Evolutionary conservation across 148 eudicot genomes (phyloP).

Genomic region (Cornus florida): DNA sequence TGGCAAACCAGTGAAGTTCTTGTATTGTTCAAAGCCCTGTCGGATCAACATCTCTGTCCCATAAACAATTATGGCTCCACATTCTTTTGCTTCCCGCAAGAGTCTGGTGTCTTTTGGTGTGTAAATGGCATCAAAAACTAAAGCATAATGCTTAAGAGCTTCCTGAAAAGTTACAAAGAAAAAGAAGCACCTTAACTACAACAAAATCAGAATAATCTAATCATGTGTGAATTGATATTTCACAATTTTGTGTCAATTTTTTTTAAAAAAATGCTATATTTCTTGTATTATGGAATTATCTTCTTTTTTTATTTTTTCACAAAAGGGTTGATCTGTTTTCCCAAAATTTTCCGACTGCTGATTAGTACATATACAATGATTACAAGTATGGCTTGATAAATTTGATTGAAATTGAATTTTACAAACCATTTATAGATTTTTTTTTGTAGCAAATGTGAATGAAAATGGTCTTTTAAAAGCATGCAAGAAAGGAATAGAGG

Average conservation of each 20-base stretch:
- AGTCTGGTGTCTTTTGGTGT: constrained; percentile 80
- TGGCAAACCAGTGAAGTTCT: constrained; percentile 79
- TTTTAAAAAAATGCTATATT: too few species aligned
- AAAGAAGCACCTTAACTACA: background rate
- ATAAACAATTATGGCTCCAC: constrained; percentile 56
- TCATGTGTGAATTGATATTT: background rate
- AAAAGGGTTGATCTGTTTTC: too few species aligned
- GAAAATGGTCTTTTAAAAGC: background rate
- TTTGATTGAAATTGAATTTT: too few species aligned
- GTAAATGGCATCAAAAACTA: constrained; percentile 86
- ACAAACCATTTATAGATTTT: background rate
- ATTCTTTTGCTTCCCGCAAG: constrained; percentile 64
- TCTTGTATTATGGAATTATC: too few species aligned
- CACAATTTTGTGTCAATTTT: too few species aligned
- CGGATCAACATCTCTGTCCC: constrained; percentile 86
- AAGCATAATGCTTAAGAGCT: constrained; percentile 54
- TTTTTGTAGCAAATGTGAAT: background rate
- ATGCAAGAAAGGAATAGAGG: background rate
- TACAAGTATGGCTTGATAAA: too few species aligned
- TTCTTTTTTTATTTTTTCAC: too few species aligned
- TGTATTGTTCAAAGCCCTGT: constrained; percentile 83
- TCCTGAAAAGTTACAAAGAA: constrained; percentile 42
- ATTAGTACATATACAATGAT: background rate
- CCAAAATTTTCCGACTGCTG: too few species aligned
- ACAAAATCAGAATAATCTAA: background rate